Base-by-base conservation (phyloP, 805 yeast genomes). In the Wickerhamiella shivajii region DNA sequence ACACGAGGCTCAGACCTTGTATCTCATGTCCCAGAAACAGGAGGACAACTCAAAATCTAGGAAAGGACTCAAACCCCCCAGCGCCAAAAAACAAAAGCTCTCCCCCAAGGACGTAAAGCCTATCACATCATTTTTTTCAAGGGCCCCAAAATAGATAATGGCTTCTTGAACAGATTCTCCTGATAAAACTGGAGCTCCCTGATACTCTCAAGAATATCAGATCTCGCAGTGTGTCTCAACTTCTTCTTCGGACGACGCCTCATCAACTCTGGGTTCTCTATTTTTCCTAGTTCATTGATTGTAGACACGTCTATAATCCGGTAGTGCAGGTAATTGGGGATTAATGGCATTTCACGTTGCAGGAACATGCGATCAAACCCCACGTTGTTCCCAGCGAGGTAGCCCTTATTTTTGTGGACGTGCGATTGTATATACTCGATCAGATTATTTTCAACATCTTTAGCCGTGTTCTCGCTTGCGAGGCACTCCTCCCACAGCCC, bases 351-450 rank as follows among this genome's bases (percentile, higher is more conserved):
- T 47, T 87, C 94, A 33, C 69, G 63, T 50, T 71, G 59, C 77
- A 90, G 67, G 56, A 87, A 90, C 33, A 77, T 63, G 38, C 83
- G 68, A 52, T 90, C 99, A 74, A 81, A 75, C 52, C 90, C 96
- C 13, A 90, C 74, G 0, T 93, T 69, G 45, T 85, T 87, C 1
- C 99, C 99, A 0, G 93, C 93, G 35, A 90, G 54, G 0, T 87
- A 57, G 2, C 83, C 96, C 14, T 60, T 57, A 6, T 25, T n/a
- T 7, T 21, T 12, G 2, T 69, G 68, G 6, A 78, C 62, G 44
- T 63, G 68, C 42, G 59, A 59, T 44, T 63, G 51, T 33, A 90
- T 57, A 47, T 81, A 85, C 4, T 47, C 60, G 31, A 74, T 51
- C 33, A 90, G 55, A 42, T 78, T 85, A 0, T 45, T 37, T 42